phyloP scores from a whole-genome alignment of 192 early-diverging fungal genomes.

The Ambispora gerdemannii region DNA sequence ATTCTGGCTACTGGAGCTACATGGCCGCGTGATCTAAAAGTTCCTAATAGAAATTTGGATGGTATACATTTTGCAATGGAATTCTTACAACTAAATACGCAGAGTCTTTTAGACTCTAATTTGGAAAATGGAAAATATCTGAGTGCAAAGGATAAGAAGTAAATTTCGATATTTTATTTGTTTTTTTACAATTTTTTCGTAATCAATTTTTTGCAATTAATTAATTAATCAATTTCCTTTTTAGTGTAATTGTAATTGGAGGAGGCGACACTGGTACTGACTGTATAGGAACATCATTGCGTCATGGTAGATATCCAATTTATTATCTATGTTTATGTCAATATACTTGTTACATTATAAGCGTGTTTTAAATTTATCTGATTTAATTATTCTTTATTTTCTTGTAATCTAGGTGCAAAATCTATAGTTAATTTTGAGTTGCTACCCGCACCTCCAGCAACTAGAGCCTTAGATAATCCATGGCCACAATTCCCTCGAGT shows the following conservation, averaged over 20 bases:
- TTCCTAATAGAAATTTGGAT: conserved; percentile 80
- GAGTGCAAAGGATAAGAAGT: conserved; percentile 83
- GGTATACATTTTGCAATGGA: conserved; percentile 99
- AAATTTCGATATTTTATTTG: neutral
- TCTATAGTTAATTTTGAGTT: conserved; percentile 96
- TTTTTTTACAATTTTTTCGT: neutral
- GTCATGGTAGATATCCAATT: conserved; percentile 60
- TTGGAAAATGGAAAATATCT: conserved; percentile 73
- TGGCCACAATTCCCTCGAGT: conserved; percentile 97
- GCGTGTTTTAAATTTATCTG: no score
- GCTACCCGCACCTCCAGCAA: conserved; percentile 84
- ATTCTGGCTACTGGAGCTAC: conserved; percentile 93
- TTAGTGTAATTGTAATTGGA: conserved; percentile 85
- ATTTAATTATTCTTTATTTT: no score
- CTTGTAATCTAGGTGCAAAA: conserved; percentile 56
- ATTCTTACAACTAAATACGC: conserved; percentile 87
- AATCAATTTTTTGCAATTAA: neutral
- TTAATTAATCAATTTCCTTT: neutral
- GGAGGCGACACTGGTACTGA: conserved; percentile 98
- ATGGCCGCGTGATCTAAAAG: conserved; percentile 93
- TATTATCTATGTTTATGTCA: no score
- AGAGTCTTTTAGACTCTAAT: conserved; percentile 78
- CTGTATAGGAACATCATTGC: conserved; percentile 90
- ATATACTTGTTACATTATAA: no score
- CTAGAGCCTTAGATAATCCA: conserved; percentile 86